Evolutionary conservation across 2,329 filamentous ascomycete genomes (phyloP).

Genomic region (Colletotrichum viniferum): DNA sequence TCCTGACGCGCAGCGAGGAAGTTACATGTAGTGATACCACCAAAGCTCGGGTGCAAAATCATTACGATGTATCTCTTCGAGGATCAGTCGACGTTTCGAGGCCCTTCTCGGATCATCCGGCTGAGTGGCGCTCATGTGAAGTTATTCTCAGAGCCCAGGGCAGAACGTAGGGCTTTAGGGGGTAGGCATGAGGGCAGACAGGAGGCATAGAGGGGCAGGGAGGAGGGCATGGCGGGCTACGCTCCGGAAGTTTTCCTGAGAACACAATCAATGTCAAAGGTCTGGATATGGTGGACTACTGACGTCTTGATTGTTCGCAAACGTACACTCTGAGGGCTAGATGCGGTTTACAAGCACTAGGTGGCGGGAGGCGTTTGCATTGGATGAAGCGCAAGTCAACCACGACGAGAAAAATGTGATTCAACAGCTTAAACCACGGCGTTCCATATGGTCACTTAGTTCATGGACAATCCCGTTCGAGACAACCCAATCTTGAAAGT

Average conservation of each 20-base stretch:
- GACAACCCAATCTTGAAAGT: neutral
- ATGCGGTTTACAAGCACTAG: neutral
- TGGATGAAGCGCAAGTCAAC: neutral
- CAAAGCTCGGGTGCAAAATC: too few relatives aligned
- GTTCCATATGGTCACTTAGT: neutral
- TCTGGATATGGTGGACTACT: neutral
- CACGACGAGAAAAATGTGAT: neutral
- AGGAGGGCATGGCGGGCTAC: too few relatives aligned
- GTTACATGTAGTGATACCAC: too few relatives aligned
- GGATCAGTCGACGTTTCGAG: too few relatives aligned
- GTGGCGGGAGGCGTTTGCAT: neutral
- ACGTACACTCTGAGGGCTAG: neutral
- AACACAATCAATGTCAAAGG: too few relatives aligned
- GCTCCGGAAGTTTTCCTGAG: too few relatives aligned
- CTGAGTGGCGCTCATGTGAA: neutral
- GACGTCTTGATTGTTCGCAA: neutral
- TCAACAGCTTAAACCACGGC: neutral
- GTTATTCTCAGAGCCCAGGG: neutral
- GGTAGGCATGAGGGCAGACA: neutral
- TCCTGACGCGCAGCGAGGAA: too few relatives aligned
- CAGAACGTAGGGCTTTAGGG: too few relatives aligned
- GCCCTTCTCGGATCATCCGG: neutral
- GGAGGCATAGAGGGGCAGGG: too few relatives aligned
- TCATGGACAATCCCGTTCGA: neutral
- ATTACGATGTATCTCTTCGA: neutral